Percentiles rank a stretch among this genome's conserved stretches.
phyloP scores from a whole-genome alignment of 2,329 filamentous ascomycete species.

The Ploettnerulaceae sp. region DNA sequence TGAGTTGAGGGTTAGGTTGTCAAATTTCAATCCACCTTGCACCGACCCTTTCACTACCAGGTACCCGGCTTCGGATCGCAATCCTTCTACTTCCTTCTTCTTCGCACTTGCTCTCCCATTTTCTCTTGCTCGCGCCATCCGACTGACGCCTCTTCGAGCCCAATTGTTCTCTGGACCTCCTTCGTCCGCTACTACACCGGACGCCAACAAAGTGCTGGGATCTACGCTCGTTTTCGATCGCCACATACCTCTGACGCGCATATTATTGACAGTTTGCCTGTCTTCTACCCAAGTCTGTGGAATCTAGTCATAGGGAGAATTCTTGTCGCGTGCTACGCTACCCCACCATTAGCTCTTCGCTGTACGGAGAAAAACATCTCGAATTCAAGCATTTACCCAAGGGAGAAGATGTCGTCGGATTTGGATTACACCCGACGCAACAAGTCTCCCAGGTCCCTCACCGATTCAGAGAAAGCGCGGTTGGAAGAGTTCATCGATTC shows the following conservation, averaged over 20 bases:
- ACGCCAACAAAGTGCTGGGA: not conserved
- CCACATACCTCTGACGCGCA: not conserved
- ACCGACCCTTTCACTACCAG: not conserved
- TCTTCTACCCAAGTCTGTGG: not conserved
- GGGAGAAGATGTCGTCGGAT: constrained; percentile 23
- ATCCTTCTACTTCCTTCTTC: not conserved
- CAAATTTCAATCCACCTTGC: not conserved
- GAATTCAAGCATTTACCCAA: not conserved
- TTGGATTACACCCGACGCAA: constrained; percentile 77
- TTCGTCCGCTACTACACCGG: not conserved
- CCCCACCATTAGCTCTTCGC: constrained; percentile 14
- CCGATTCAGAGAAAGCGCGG: constrained; percentile 73
- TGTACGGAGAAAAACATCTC: not conserved
- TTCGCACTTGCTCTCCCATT: not conserved
- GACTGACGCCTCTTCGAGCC: not conserved
- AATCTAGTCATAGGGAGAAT: not conserved
- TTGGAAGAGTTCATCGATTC: constrained; percentile 88
- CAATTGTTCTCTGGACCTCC: not conserved
- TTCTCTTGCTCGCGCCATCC: not conserved
- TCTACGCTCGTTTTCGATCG: not conserved
- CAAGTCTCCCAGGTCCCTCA: constrained; percentile 73
- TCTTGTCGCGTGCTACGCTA: constrained; percentile 14
- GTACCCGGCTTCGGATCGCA: not conserved
- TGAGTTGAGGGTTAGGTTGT: not conserved
- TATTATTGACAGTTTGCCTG: not conserved